phyloP scores from a whole-genome alignment of 176 grass and related monocot species.

The Musa beccarii region DNA sequence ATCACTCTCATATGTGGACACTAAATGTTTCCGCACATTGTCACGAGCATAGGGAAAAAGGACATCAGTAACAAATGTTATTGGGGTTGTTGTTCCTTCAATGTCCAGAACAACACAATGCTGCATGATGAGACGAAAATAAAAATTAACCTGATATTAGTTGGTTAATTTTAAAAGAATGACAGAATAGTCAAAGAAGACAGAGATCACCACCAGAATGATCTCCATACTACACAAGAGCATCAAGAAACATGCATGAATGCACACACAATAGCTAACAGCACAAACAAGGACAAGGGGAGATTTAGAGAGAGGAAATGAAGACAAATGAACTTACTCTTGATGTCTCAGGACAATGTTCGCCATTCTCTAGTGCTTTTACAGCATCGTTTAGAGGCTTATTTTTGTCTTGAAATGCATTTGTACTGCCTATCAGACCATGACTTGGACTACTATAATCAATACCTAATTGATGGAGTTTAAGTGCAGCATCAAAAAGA shows the following conservation, averaged over 20 bases:
- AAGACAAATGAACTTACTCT: conserved; percentile 39
- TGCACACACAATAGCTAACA: background rate
- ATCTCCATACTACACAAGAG: background rate
- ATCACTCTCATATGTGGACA: conserved; percentile 50
- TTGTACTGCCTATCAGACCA: conserved; percentile 44
- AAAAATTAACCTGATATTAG: background rate
- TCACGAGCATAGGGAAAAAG: conserved; percentile 91
- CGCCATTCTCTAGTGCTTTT: conserved; percentile 33
- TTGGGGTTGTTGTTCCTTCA: conserved; percentile 92
- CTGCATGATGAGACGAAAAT: conserved; percentile 25
- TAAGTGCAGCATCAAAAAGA: conserved; percentile 89
- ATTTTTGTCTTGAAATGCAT: conserved; percentile 29
- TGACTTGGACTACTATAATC: conserved; percentile 75
- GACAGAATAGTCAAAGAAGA: background rate
- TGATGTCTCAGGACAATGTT: conserved; percentile 33
- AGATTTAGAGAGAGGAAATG: background rate
- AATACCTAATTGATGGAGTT: conserved; percentile 78
- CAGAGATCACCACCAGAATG: background rate
- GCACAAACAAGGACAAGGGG: no score
- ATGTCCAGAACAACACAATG: conserved; percentile 76
- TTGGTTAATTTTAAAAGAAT: background rate
- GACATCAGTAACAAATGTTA: conserved; percentile 92
- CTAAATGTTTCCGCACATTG: conserved; percentile 85
- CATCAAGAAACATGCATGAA: background rate
- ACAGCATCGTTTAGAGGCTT: conserved; percentile 5